Percentiles rank a stretch among this genome's conserved stretches.
Evolutionary conservation across 768 basidiomycete genomes (phyloP).

Genomic region (Naganishia vishniacii): DNA sequence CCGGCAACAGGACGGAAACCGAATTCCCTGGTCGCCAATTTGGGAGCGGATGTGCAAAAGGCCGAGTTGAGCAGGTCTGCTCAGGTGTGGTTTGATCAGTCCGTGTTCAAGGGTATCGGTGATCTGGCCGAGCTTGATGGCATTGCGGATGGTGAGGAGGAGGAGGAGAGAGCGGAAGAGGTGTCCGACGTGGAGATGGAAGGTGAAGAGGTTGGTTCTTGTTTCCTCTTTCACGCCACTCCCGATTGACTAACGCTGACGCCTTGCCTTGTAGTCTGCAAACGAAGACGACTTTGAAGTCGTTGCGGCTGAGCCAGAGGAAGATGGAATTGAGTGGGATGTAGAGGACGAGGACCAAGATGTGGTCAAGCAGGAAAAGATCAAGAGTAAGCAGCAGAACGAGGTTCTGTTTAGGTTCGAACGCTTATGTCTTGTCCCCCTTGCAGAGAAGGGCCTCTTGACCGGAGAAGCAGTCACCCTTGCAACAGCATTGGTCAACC

Average conservation of each 20-base stretch:
- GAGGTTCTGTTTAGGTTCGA: too few species aligned
- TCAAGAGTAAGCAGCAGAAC: conserved; percentile 66
- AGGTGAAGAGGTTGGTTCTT: conserved; percentile 32
- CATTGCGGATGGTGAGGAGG: conserved; percentile 51
- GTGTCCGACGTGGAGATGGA: conserved; percentile 44
- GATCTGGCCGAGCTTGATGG: conserved; percentile 52
- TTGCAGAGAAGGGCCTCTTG: conserved; percentile 67
- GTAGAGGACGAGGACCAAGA: conserved; percentile 71
- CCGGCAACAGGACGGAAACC: conserved; percentile 24
- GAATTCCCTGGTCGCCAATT: conserved; percentile 52
- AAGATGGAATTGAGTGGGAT: conserved; percentile 70
- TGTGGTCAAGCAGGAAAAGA: conserved; percentile 60
- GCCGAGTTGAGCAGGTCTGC: conserved; percentile 54
- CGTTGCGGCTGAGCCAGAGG: conserved; percentile 59
- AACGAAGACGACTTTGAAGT: conserved; percentile 60
- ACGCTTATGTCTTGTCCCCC: not conserved
- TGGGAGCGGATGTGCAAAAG: conserved; percentile 48
- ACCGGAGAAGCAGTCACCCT: conserved; percentile 87
- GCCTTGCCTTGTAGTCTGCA: conserved; percentile 27
- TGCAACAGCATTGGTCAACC: conserved; percentile 85
- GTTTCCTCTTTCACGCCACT: not conserved
- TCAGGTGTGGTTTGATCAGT: conserved; percentile 93
- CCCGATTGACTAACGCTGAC: not conserved
- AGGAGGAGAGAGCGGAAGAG: conserved; percentile 51
- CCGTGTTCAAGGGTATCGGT: conserved; percentile 67